A percentile compares a stretch with the other conserved stretches of the same genome.
These are phyloP conservation scores for Dicorynia guianensis DNA, from an alignment of 306 rosid genomes.

Conservation along the genomic window DNA sequence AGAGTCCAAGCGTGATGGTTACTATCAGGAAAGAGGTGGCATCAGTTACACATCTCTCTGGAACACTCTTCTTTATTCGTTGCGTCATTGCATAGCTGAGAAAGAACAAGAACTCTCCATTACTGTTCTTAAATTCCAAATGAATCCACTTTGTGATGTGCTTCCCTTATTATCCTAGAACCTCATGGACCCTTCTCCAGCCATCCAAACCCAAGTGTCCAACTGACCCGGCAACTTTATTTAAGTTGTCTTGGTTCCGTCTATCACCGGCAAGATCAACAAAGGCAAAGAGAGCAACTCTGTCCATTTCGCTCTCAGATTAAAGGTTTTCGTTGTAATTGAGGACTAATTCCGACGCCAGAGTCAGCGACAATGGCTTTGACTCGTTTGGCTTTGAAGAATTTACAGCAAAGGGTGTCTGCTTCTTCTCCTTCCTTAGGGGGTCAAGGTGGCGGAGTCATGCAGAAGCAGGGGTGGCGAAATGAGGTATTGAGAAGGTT, in stretches of 20 bases:
- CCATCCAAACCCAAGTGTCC: constrained; percentile 37
- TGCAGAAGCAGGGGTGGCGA: constrained; percentile 42
- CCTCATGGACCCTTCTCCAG: constrained; percentile 58
- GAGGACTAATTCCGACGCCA: background rate
- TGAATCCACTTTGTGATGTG: constrained; percentile 8
- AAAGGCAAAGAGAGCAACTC: background rate
- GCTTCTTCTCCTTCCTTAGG: constrained; percentile 44
- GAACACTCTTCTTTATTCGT: constrained; percentile 31
- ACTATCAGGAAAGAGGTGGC: constrained; percentile 31
- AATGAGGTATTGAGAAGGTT: constrained; percentile 49
- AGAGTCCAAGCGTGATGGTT: background rate
- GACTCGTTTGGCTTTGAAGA: constrained; percentile 70
- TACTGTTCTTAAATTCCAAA: constrained; percentile 10
- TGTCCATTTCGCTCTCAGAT: background rate
- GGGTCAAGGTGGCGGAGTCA: constrained; percentile 5
- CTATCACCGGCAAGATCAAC: background rate
- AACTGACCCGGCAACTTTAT: constrained; percentile 1
- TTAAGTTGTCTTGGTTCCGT: constrained; percentile 27
- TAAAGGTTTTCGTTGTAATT: background rate
- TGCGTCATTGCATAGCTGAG: constrained; percentile 22
- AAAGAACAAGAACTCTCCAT: constrained; percentile 50
- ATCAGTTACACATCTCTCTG: constrained; percentile 39
- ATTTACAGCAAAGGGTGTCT: constrained; percentile 54
- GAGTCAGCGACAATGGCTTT: constrained; percentile 57
- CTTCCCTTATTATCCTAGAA: constrained; percentile 44